These are phyloP conservation scores for Trichophaea hybrida DNA, from an alignment of 2,329 filamentous ascomycete species.

Conservation along the genomic window DNA sequence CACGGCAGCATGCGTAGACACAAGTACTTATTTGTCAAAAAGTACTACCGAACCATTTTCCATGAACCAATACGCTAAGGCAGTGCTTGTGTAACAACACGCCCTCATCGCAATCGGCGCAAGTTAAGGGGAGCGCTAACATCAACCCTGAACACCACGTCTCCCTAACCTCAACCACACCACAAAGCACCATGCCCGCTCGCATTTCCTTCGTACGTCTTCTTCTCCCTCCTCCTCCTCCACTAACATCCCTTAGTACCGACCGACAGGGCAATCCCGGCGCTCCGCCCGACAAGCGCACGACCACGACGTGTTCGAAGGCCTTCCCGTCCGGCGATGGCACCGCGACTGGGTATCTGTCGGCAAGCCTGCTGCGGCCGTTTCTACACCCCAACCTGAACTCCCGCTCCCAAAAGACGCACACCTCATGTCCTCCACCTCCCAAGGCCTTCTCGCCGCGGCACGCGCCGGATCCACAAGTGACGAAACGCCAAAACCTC, in stretches of 20 bases:
- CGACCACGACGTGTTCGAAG: constrained; percentile 29
- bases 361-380: constrained; percentile 21
- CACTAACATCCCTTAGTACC: constrained; percentile 17
- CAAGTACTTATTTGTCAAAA: too few species aligned
- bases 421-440: constrained; percentile 26
- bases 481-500: constrained; percentile 13
- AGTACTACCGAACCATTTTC: too few species aligned
- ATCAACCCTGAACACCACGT: too few species aligned
- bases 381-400: constrained; percentile 23
- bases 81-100: too few species aligned
- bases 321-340: constrained; percentile 28
- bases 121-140: too few species aligned
- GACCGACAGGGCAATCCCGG: constrained; percentile 26
- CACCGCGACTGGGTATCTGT: constrained; percentile 25
- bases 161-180: too few species aligned
- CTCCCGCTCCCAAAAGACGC: constrained; percentile 28
- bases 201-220: constrained; percentile 21
- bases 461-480: constrained; percentile 22
- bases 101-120: too few species aligned
- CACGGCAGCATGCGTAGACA: too few species aligned
- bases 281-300: constrained; percentile 22
- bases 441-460: constrained; percentile 26
- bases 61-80: too few species aligned
- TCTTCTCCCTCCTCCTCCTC: not conserved
- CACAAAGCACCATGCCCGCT: constrained; percentile 12